Evolutionary conservation across 1,284 basidiomycete species (phyloP).

Genomic region (Trametes sp.): DNA sequence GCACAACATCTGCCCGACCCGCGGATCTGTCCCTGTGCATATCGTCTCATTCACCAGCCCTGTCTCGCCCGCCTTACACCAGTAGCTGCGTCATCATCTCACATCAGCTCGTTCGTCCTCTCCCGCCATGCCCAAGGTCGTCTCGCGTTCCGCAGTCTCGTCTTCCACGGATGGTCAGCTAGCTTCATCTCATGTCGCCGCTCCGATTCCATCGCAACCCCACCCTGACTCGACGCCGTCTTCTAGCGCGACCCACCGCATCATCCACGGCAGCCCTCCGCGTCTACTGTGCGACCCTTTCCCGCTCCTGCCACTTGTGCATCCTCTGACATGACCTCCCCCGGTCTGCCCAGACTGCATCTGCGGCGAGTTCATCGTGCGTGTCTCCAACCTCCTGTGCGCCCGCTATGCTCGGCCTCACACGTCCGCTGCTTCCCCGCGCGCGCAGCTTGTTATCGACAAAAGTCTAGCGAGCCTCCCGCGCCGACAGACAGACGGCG

Average conservation of each 20-base stretch:
- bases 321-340: not conserved
- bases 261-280: constrained; percentile 78
- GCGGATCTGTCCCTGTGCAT: not conserved
- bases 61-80: not conserved
- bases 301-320: constrained; percentile 3
- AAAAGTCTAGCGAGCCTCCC: constrained; percentile 74
- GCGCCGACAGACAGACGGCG: constrained; percentile 74
- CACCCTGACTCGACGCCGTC: constrained; percentile 25
- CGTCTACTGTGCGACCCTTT: constrained; percentile 72
- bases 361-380: constrained; percentile 84
- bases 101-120: not conserved
- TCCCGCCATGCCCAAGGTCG: constrained; percentile 75
- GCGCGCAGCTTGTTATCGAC: constrained; percentile 79
- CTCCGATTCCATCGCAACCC: constrained; percentile 15
- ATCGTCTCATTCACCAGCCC: not conserved
- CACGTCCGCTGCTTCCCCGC: constrained; percentile 21
- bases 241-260: constrained; percentile 75
- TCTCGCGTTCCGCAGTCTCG: constrained; percentile 82
- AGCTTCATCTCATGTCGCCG: constrained; percentile 4
- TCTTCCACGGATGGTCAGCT: constrained; percentile 78
- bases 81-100: not conserved
- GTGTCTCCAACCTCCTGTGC: constrained; percentile 40
- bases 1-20: not conserved
- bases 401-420: constrained; percentile 19
- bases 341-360: constrained; percentile 68